These are phyloP conservation scores for Ganoderma resinaceum DNA, from an alignment of 1,284 basidiomycete genomes.

Conservation along the genomic window DNA sequence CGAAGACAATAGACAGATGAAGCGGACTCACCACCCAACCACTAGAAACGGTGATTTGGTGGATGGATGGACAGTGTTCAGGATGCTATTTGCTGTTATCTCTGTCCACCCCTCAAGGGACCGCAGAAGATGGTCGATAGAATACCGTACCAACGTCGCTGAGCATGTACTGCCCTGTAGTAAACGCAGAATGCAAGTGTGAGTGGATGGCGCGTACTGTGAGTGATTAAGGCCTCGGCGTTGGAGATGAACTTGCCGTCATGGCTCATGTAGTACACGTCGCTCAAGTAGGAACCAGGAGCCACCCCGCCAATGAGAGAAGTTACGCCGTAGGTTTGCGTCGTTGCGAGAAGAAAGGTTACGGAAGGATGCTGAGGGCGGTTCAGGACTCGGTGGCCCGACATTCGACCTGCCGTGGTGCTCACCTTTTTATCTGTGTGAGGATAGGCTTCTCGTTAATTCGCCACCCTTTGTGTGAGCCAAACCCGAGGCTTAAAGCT, in stretches of 20 bases:
- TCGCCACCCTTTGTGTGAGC: too few species aligned
- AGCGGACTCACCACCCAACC: slow-evolving; percentile 18
- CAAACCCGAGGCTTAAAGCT: too few species aligned
- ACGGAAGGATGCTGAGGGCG: neutral
- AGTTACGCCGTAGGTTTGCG: slow-evolving; percentile 2
- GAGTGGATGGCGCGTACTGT: too few species aligned
- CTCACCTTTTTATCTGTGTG: neutral
- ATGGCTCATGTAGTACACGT: slow-evolving; percentile 12
- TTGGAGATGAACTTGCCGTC: slow-evolving; percentile 1
- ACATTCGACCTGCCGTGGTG: neutral
- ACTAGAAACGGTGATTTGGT: slow-evolving; percentile 18
- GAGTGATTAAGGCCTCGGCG: too few species aligned
- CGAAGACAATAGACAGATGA: neutral
- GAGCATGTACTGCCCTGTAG: slow-evolving; percentile 4
- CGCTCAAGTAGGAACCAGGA: slow-evolving; percentile 16
- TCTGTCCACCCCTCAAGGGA: neutral
- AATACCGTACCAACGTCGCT: slow-evolving; percentile 4
- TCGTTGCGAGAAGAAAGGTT: neutral
- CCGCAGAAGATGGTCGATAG: too few species aligned
- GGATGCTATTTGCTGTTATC: neutral
- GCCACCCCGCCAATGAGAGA: slow-evolving; percentile 24
- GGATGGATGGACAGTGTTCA: slow-evolving; percentile 21
- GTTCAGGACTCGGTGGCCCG: neutral
- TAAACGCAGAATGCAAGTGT: neutral
- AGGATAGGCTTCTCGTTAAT: neutral